Evolutionary conservation across 164 flowering plant genomes (phyloP).

Genomic region (Liquidambar formosana): DNA sequence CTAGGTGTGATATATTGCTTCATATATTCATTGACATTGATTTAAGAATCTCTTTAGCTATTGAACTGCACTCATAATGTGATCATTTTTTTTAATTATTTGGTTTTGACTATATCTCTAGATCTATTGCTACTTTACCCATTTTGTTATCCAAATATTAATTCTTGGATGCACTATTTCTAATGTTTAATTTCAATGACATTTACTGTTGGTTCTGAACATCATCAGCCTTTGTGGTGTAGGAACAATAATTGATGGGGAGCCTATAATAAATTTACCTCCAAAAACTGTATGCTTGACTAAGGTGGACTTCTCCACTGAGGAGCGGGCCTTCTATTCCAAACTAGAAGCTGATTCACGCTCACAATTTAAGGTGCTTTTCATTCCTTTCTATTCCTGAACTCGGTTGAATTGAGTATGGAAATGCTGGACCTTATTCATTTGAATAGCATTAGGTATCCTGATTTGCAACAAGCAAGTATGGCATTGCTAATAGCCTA

Average conservation of each 20-base stretch:
- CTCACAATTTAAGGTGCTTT: constrained; percentile 75
- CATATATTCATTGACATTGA: neutral
- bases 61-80: neutral
- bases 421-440: neutral
- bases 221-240: constrained; percentile 11
- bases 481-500: neutral
- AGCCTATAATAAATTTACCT: constrained; percentile 83
- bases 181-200: neutral
- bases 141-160: neutral
- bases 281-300: constrained; percentile 61
- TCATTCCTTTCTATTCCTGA: neutral
- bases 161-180: neutral
- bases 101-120: neutral
- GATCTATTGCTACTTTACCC: neutral
- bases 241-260: constrained; percentile 79
- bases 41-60: neutral
- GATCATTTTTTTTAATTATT: neutral
- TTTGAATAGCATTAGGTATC: neutral
- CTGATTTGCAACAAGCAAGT: neutral
- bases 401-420: neutral
- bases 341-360: constrained; percentile 85
- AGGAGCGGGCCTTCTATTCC: constrained; percentile 80
- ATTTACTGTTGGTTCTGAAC: constrained; percentile 19
- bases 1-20: neutral
- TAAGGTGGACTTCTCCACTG: constrained; percentile 74